phyloP scores from a whole-genome alignment of 2,329 filamentous ascomycete genomes.

The Pseudogymnoascus sp. region DNA sequence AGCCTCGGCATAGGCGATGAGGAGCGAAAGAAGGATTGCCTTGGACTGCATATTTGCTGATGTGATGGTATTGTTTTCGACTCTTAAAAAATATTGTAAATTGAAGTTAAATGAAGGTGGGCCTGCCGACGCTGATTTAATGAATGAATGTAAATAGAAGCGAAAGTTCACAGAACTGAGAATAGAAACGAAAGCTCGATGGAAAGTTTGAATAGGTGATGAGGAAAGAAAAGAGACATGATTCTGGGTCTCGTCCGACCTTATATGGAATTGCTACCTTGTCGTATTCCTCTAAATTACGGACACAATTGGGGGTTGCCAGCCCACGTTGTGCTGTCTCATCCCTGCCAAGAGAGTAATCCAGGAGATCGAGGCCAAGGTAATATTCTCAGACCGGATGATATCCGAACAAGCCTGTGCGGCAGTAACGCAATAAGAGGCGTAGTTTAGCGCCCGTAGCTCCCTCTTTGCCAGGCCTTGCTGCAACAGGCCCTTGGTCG shows the following conservation, averaged over 20 bases:
- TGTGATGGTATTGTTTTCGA: not conserved
- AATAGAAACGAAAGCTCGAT: conserved; percentile 20
- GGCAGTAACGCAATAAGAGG: not conserved
- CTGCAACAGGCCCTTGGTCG: not conserved
- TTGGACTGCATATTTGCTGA: conserved; percentile 22
- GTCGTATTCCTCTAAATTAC: not conserved
- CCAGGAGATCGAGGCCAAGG: not conserved
- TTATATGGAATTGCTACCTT: not conserved
- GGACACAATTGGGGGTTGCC: not conserved
- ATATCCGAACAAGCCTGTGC: not conserved
- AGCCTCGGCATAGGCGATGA: conserved; percentile 24
- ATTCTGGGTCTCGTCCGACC: conserved; percentile 5
- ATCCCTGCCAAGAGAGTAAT: not conserved
- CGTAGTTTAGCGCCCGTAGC: conserved; percentile 1
- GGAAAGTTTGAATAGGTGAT: conserved; percentile 14
- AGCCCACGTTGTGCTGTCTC: not conserved
- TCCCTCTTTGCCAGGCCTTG: not conserved
- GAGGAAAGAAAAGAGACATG: conserved; percentile 14
- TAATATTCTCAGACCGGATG: not conserved
- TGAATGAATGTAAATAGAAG: conserved; percentile 21
- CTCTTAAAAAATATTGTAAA: conserved; percentile 7
- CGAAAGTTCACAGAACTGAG: conserved; percentile 27
- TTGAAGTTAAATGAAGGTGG: conserved; percentile 12
- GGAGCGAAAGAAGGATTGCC: conserved; percentile 19
- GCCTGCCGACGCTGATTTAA: conserved; percentile 20